phyloP scores from a whole-genome alignment of 2,329 filamentous ascomycete species.

The Epichloe gansuensis region DNA sequence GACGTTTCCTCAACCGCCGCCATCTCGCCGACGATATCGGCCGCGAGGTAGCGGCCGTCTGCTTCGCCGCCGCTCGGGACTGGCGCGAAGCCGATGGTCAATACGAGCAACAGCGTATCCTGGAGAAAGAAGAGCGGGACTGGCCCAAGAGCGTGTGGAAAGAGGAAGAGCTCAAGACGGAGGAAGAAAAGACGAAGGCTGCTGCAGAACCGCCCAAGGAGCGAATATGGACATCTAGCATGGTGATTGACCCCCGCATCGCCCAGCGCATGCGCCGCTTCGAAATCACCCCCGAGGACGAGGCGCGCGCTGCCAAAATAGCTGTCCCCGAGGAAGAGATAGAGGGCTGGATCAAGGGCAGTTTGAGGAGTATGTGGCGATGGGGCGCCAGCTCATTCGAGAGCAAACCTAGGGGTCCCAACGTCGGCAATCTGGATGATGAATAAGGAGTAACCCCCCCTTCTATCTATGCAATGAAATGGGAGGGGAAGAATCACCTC shows the following conservation, averaged over 20 bases:
- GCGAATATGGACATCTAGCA: constrained; percentile 60
- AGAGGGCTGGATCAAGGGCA: constrained; percentile 55
- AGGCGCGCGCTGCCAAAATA: constrained; percentile 50
- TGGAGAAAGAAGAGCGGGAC: constrained; percentile 61
- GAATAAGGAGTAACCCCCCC: constrained; percentile 12
- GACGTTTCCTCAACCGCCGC: constrained; percentile 77
- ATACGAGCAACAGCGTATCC: constrained; percentile 35
- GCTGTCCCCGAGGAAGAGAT: constrained; percentile 54
- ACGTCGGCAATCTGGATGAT: constrained; percentile 27
- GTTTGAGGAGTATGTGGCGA: constrained; percentile 37
- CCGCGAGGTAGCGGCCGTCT: constrained; percentile 73
- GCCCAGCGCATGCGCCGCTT: constrained; percentile 70
- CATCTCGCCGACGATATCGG: constrained; percentile 79
- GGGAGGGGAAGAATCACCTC: no score
- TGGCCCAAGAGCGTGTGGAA: constrained; percentile 75
- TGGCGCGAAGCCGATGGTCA: constrained; percentile 30
- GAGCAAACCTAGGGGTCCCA: constrained; percentile 27
- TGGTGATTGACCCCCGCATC: constrained; percentile 67
- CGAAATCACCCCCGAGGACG: constrained; percentile 54
- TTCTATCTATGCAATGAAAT: no score
- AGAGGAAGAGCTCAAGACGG: constrained; percentile 28
- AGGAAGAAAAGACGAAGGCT: constrained; percentile 26
- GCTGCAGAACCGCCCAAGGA: constrained; percentile 38
- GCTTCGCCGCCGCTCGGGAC: constrained; percentile 48
- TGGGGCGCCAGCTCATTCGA: constrained; percentile 34